Conservation (phyloP, 202 grass and related monocot genomes). For the Carex sylvatica region DNA sequence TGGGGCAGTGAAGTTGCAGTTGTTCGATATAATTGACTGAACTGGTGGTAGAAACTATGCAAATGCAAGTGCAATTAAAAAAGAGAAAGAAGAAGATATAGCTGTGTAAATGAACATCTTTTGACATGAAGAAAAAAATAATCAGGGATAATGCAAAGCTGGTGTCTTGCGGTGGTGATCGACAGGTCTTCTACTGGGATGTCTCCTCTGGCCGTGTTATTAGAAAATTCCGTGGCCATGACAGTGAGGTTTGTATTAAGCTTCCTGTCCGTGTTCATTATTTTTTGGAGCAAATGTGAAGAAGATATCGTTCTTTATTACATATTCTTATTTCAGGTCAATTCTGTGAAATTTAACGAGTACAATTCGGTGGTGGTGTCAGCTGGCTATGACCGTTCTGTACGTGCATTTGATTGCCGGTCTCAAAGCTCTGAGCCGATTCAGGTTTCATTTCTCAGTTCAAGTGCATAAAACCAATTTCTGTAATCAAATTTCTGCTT, state of each 20-base stretch:
- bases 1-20: background rate
- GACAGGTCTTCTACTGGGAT: conserved; percentile 95
- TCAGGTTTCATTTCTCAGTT: conserved; percentile 51
- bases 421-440: conserved; percentile 88
- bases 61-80: background rate
- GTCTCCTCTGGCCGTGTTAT: conserved; percentile 70
- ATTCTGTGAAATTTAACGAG: conserved; percentile 94
- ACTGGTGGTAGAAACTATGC: background rate
- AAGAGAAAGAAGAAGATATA: background rate
- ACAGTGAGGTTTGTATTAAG: conserved; percentile 62
- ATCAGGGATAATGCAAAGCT: conserved; percentile 85
- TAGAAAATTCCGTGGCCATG: conserved; percentile 91
- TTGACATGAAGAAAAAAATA: background rate
- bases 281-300: background rate
- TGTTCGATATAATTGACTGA: background rate
- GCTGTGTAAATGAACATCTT: background rate
- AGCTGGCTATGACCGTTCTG: conserved; percentile 78
- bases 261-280: background rate
- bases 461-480: background rate
- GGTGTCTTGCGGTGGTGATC: conserved; percentile 78
- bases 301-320: background rate
- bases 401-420: conserved; percentile 83
- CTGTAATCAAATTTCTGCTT: background rate
- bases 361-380: conserved; percentile 75
- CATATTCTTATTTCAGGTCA: conserved; percentile 44